Conservation (phyloP, 129 eudicot species). For the Helianthus annuus region HanXRQr2.0-SUNRISE NC_035440.2:48060827-48061326, state of each 20-base stretch:
- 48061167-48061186: neutral
- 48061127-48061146: neutral
- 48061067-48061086: neutral
- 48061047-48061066: neutral
- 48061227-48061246: neutral
- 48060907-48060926: too few relatives aligned
- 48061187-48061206: neutral
- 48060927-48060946: too few relatives aligned
- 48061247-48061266: neutral
- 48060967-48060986: conserved; percentile 6
- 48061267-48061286: conserved; percentile 16
- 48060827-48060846: too few relatives aligned
- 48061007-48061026: conserved; percentile 32
- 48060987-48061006: neutral
- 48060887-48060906: too few relatives aligned
- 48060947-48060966: neutral
- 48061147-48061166: neutral
- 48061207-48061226: neutral
- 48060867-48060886: too few relatives aligned
- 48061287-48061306: conserved; percentile 56
- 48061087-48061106: neutral
- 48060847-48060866: too few relatives aligned
- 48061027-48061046: conserved; percentile 9
- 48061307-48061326: conserved; percentile 75
- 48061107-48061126: conserved; percentile 17